Conservation (phyloP, 768 basidiomycete species). For the Russula virescens region DNA sequence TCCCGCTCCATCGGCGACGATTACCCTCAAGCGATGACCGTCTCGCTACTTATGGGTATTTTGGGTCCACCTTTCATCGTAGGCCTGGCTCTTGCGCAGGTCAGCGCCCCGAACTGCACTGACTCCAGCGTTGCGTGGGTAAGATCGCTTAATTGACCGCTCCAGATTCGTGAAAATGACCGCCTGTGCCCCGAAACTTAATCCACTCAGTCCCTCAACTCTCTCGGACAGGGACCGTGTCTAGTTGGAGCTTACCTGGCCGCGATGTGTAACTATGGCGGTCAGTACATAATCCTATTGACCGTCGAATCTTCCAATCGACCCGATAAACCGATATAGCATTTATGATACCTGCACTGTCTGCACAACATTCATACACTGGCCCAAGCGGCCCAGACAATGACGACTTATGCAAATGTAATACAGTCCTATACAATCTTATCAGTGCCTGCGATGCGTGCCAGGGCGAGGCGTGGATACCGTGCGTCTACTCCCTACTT, state of each 20-base stretch:
- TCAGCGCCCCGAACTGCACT: slow-evolving; percentile 9
- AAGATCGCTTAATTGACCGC: background rate
- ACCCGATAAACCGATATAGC: background rate
- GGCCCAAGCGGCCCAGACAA: slow-evolving; percentile 6
- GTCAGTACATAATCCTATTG: slow-evolving; percentile 1
- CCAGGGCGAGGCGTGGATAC: slow-evolving; percentile 17
- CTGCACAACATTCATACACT: slow-evolving; percentile 6
- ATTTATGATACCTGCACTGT: background rate
- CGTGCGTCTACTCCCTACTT: slow-evolving; percentile 12
- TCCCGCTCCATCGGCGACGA: background rate
- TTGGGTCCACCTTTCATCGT: background rate
- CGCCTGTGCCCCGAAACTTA: background rate
- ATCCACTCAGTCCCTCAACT: slow-evolving; percentile 4
- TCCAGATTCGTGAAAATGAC: background rate
- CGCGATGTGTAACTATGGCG: slow-evolving; percentile 5
- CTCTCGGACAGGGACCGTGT: slow-evolving; percentile 16
- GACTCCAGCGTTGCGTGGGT: slow-evolving; percentile 8
- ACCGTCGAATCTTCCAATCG: background rate
- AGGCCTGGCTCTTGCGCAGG: background rate
- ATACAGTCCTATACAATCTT: slow-evolving; percentile 28
- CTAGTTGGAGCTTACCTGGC: slow-evolving; percentile 1
- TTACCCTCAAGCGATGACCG: background rate
- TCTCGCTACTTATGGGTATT: background rate
- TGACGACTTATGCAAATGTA: slow-evolving; percentile 26
- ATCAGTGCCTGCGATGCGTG: slow-evolving; percentile 29